These are phyloP conservation scores for Isatis tinctoria DNA, from an alignment of 345 rosid genomes.

Conservation along the genomic window DNA sequence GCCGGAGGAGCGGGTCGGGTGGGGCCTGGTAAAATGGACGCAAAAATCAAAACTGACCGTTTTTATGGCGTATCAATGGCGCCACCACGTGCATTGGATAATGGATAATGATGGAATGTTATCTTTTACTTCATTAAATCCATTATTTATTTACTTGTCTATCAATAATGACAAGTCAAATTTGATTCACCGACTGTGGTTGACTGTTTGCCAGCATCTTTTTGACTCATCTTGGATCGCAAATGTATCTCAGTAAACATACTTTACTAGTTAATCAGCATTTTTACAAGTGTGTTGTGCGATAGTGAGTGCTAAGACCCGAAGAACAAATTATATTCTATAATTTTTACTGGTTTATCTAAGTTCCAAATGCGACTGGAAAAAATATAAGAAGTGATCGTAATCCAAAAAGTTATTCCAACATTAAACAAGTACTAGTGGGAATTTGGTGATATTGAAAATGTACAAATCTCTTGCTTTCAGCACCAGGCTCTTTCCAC, in stretches of 20 bases:
- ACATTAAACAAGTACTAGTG: neutral
- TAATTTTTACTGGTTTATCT: no score
- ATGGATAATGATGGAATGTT: neutral
- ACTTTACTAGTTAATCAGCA: neutral
- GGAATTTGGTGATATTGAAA: conserved; percentile 9
- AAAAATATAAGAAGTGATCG: neutral
- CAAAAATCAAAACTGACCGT: conserved; percentile 31
- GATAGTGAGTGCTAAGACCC: no score
- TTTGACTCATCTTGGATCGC: neutral
- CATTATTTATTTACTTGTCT: neutral
- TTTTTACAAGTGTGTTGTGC: neutral
- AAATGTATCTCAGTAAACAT: neutral
- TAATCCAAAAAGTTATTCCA: neutral
- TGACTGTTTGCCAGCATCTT: neutral
- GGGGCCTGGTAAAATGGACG: conserved; percentile 23
- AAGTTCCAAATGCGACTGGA: no score
- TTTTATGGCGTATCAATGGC: conserved; percentile 23
- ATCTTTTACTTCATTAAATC: conserved; percentile 8
- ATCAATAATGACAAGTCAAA: neutral
- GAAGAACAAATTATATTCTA: no score
- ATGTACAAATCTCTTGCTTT: conserved; percentile 29
- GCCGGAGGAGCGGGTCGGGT: conserved; percentile 28
- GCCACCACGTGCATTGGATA: conserved; percentile 27
- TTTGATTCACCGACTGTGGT: conserved; percentile 13
- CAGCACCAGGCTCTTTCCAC: conserved; percentile 24